Evolutionary conservation across 2,329 filamentous ascomycete genomes (phyloP), one percentile per base, ranked within the genome.

Genomic region (Plenodomus tracheiphilus): DNA sequence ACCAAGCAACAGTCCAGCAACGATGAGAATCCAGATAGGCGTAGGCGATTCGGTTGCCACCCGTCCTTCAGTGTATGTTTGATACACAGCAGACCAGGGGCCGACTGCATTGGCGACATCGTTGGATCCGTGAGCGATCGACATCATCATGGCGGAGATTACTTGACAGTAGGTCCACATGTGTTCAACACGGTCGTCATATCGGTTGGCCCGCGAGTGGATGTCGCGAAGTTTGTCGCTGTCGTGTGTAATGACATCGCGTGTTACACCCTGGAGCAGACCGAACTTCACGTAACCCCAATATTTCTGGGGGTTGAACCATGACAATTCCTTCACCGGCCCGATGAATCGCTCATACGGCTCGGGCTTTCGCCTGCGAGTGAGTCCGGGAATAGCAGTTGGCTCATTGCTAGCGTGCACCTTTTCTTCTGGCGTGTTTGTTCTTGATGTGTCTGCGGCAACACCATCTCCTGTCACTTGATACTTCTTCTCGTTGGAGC

Each of bases 41-140:
- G 85, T 83, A 1, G 75, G 65, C 0, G 79, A 68, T 62, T 80
- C 77, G 1, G 63, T 65, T 1, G 73, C 67, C 1, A 83, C 65
- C 0, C 60, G 64, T 2, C 79, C 81, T 0, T 74, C 77, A 25
- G 72, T 60, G 81, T 83, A 88, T 53, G 85, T 80, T 51, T 81
- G 73, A 71, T 78, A 87, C 60, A 87, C 82, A 43, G 82, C 80
- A 2, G 85, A 81, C 62, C 82, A 85, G 1, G 84, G 85, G 8
- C 59, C 62, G 8, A 64, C 60, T 2, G 57, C 82, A 64, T 82
- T 87, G 59, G 81, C 76, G 17, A 87, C 81, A 52, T 87, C 85
- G 66, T 87, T 88, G 57, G 84, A 83, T 19, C 85, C 85, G 71
- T 88, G 86, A 1, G 85, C 85, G 61, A 89, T 89, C 2, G 85